Percentiles rank a stretch among this genome's conserved stretches.
These are phyloP conservation scores for Colletotrichum sidae DNA, from an alignment of 2,329 filamentous ascomycete species.

Conservation along the genomic window DNA sequence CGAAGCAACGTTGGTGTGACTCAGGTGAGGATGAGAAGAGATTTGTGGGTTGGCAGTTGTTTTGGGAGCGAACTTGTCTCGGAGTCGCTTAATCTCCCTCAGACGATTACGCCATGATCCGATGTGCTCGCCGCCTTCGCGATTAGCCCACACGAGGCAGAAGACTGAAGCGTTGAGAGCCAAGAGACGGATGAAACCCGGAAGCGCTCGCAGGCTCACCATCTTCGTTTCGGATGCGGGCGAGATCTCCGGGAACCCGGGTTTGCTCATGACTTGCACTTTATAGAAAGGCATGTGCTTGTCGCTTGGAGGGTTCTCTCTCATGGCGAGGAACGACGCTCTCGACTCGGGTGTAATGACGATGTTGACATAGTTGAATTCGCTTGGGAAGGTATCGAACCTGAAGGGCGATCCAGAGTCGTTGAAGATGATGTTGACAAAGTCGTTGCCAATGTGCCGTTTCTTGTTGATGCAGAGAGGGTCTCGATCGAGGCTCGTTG, in stretches of 20 bases:
- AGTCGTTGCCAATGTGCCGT: constrained; percentile 95
- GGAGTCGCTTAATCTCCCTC: constrained; percentile 83
- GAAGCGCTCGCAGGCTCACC: constrained; percentile 83
- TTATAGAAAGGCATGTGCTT: constrained; percentile 76
- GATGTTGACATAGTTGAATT: constrained; percentile 98
- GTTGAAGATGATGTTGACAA: constrained; percentile 98
- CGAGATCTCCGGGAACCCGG: constrained; percentile 91
- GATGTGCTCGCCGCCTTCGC: constrained; percentile 82
- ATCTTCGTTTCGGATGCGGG: constrained; percentile 91
- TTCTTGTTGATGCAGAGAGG: constrained; percentile 87
- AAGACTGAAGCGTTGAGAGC: constrained; percentile 96
- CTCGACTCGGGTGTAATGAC: constrained; percentile 90
- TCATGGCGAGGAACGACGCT: constrained; percentile 77
- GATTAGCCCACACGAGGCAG: constrained; percentile 86
- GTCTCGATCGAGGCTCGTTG: constrained; percentile 83
- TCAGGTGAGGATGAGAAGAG: constrained; percentile 37
- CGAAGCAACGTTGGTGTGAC: constrained; percentile 42
- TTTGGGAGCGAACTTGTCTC: constrained; percentile 73
- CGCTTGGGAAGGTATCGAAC: constrained; percentile 92
- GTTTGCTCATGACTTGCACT: constrained; percentile 88
- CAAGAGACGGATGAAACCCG: constrained; percentile 86
- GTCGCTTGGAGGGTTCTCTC: constrained; percentile 53
- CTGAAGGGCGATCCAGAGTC: constrained; percentile 90
- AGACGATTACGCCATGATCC: constrained; percentile 92
- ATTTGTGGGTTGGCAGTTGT: constrained; percentile 47